Evolutionary conservation across 2,329 filamentous ascomycete genomes (phyloP).

Genomic region (Diaporthe sp.): DNA sequence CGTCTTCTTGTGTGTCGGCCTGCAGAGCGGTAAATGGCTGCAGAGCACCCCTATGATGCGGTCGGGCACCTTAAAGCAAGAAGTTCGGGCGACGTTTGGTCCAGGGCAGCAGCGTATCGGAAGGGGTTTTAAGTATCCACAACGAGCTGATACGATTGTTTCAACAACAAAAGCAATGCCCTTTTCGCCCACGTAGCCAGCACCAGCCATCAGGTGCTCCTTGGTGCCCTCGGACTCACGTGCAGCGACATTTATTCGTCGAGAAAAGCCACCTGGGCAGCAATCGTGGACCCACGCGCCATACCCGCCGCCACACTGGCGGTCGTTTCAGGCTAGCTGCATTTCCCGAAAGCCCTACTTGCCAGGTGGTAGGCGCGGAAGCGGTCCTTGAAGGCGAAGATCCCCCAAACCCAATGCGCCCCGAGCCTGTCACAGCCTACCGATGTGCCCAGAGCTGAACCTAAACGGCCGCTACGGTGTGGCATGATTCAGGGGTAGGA

Average conservation of each 20-base stretch:
- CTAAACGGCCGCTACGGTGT: not conserved
- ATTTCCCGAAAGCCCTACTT: not conserved
- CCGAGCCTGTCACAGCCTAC: not conserved
- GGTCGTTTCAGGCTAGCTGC: constrained; percentile 21
- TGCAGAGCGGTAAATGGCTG: constrained; percentile 22
- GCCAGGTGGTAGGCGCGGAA: constrained; percentile 22
- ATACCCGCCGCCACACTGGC: constrained; percentile 13
- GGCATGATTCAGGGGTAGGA: constrained; percentile 12
- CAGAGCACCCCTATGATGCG: not conserved
- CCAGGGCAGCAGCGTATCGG: constrained; percentile 18
- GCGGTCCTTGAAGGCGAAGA: not conserved
- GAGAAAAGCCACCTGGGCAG: not conserved
- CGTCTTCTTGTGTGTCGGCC: not conserved
- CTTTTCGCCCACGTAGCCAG: constrained; percentile 7
- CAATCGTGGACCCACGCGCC: constrained; percentile 14
- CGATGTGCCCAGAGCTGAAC: constrained; percentile 3
- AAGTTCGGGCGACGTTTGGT: not conserved
- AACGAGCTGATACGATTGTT: constrained; percentile 16
- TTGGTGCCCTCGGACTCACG: not conserved
- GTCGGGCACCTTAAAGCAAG: not conserved
- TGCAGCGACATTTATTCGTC: not conserved
- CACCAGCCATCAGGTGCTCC: not conserved
- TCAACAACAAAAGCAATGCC: constrained; percentile 11
- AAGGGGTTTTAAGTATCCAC: constrained; percentile 21
- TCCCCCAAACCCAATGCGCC: not conserved